Evolutionary conservation across 345 rosid genomes (phyloP).

Genomic region (Populus alba): DNA sequence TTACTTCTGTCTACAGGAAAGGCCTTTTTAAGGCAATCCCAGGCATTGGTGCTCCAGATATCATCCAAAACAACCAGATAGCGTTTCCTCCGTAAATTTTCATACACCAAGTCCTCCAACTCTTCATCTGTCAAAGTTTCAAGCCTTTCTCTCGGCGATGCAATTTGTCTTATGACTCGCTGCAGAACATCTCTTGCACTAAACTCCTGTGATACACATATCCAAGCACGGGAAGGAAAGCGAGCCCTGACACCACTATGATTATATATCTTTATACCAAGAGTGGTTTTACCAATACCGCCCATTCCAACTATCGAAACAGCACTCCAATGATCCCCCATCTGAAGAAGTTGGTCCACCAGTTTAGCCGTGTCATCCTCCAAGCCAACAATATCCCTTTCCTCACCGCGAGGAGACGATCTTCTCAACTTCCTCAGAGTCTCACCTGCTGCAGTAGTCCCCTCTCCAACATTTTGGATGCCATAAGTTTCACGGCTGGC

Average conservation of each 20-base stretch:
- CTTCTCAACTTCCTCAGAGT: constrained; percentile 16
- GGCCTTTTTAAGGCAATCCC: constrained; percentile 24
- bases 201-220: constrained; percentile 24
- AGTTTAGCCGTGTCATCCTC: constrained; percentile 18
- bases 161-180: constrained; percentile 21
- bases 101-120: constrained; percentile 11
- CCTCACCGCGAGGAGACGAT: constrained; percentile 25
- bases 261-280: constrained; percentile 26
- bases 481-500: constrained; percentile 21
- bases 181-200: constrained; percentile 15
- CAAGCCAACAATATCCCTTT: constrained; percentile 26
- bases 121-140: no score
- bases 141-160: not conserved
- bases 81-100: constrained; percentile 12
- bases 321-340: constrained; percentile 21
- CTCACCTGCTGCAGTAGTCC: constrained; percentile 13
- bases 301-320: constrained; percentile 31
- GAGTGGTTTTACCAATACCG: not conserved
- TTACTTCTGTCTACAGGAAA: constrained; percentile 13
- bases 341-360: constrained; percentile 11
- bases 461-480: constrained; percentile 17
- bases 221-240: constrained; percentile 27
- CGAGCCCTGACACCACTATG: constrained; percentile 11
- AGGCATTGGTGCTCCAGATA: constrained; percentile 24
- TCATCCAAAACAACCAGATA: constrained; percentile 31